Evolutionary conservation across 2,329 filamentous ascomycete genomes (phyloP), one percentile per base, ranked within the genome.

Genomic region (Colletotrichum tamarilloi): DNA sequence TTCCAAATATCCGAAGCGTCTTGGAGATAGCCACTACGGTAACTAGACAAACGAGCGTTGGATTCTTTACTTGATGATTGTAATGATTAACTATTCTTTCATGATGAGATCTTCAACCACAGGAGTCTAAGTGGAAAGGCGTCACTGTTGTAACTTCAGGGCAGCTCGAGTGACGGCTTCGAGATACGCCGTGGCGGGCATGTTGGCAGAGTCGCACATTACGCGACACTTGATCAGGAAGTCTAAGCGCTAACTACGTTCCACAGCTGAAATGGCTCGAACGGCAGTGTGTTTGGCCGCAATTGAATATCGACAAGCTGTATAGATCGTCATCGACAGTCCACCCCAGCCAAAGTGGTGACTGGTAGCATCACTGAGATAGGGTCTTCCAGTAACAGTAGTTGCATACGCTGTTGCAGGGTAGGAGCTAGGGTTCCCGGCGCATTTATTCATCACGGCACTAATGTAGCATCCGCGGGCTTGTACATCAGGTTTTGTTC

Each of bases 361-460:
- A 32, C 30, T 32, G 30, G 7, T 32, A 2, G 30, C 30, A 7
- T 9, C 30, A 32, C 30, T 32, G 30, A 32, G 30, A 32, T 32
- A 32, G 1, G 30, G 9, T 5, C 6, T 32, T 5, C 30, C 30
- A 32, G 30, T 32, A 32, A 7, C 30, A 9, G 19, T 74, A 74
- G 0, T 75, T 64, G 66, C 80, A 82, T 35, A 85, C 83, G 3
- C 81, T 81, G 1, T 71, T 49, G 0, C 5, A 72, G 73, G 68
- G 80, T 84, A 2, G 81, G 82, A 3, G 35, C 16, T 72, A 32
- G 3, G 64, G 32, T 1, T 24, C 24, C 24, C 24, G 24, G 24
- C 24, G 24, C 24, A 24, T 2, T 24, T 24, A 24, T 24, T 24
- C 24, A 24, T 24, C 24, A 24, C 24, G 24, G 24, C 24, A 24